Evolutionary conservation across 805 yeast species (phyloP).

Genomic region (Ogataea methylovora): DNA sequence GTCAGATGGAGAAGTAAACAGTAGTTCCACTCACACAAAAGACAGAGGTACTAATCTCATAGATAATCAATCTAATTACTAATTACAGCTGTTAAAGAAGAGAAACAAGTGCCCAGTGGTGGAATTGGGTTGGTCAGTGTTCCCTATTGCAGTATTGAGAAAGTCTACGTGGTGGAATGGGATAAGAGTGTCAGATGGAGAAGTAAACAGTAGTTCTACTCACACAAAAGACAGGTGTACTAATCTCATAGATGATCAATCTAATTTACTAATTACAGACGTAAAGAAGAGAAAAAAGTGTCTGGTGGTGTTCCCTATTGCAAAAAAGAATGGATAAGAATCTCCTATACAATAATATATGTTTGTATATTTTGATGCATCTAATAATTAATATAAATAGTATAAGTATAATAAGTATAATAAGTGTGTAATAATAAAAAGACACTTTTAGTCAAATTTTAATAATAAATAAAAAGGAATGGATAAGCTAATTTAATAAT

Average conservation of each 20-base stretch:
- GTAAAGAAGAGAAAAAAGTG: slow-evolving; percentile 13
- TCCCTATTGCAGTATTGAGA: slow-evolving; percentile 32
- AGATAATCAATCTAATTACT: slow-evolving; percentile 37
- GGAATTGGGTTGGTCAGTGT: slow-evolving; percentile 49
- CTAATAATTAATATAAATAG: too few species aligned
- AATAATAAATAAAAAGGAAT: too few species aligned
- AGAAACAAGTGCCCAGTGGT: slow-evolving; percentile 6
- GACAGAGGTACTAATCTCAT: slow-evolving; percentile 30
- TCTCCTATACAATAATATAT: slow-evolving; percentile 10
- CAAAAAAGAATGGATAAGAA: slow-evolving; percentile 14
- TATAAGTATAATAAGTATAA: too few species aligned
- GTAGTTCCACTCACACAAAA: too few species aligned
- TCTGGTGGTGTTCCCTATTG: slow-evolving; percentile 29
- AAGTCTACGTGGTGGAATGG: slow-evolving; percentile 20
- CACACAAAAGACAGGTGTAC: slow-evolving; percentile 27
- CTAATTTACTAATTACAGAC: slow-evolving; percentile 32
- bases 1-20: slow-evolving; percentile 11
- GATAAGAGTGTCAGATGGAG: slow-evolving; percentile 9
- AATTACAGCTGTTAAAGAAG: slow-evolving; percentile 25
- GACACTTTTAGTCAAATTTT: too few species aligned
- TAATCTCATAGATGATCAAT: slow-evolving; percentile 36
- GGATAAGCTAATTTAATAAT: too few species aligned
- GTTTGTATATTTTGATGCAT: too few species aligned
- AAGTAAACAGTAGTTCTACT: too few species aligned
- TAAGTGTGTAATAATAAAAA: too few species aligned